A percentile compares a stretch with the other conserved stretches of the same genome.
Evolutionary conservation across 768 basidiomycete genomes (phyloP).

Genomic region (Tylopilus rubrobrunneus): DNA sequence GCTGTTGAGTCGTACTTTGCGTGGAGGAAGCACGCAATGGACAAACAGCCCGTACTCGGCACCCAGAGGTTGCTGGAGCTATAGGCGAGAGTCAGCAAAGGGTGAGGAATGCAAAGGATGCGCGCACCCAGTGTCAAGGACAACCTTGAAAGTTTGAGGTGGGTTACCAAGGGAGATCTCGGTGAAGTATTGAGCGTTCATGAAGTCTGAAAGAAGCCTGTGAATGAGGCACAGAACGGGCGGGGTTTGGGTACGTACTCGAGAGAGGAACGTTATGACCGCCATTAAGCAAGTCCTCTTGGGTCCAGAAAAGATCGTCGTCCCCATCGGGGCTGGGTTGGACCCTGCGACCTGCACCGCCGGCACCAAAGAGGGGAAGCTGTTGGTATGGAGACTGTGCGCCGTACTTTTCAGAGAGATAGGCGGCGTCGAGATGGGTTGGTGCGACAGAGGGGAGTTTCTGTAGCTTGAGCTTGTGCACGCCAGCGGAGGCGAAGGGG

Average conservation of each 20-base stretch:
- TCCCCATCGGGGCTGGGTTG: constrained; percentile 50
- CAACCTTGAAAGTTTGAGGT: constrained; percentile 87
- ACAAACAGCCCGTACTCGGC: constrained; percentile 74
- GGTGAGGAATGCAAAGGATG: constrained; percentile 17
- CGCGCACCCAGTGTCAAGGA: constrained; percentile 83
- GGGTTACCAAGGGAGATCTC: constrained; percentile 83
- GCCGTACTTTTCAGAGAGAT: constrained; percentile 94
- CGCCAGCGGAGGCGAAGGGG: constrained; percentile 48
- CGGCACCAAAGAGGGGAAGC: constrained; percentile 67
- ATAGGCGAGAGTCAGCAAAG: constrained; percentile 1
- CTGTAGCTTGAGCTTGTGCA: constrained; percentile 86
- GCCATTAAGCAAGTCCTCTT: constrained; percentile 62
- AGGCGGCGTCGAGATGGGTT: constrained; percentile 70
- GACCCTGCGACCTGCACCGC: constrained; percentile 64
- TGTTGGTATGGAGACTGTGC: constrained; percentile 40
- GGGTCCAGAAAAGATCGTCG: constrained; percentile 76
- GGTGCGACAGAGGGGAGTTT: constrained; percentile 66
- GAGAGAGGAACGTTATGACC: constrained; percentile 87
- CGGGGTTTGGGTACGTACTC: constrained; percentile 36
- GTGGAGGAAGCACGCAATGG: constrained; percentile 93
- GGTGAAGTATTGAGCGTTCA: constrained; percentile 97
- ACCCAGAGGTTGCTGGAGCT: constrained; percentile 96
- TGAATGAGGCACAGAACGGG: background rate
- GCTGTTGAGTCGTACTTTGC: constrained; percentile 78
- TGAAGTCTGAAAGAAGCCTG: constrained; percentile 62